Evolutionary conservation across 257 asterid genomes (phyloP), one percentile per base, ranked within the genome.

Genomic region (Rehmannia glutinosa): DNA sequence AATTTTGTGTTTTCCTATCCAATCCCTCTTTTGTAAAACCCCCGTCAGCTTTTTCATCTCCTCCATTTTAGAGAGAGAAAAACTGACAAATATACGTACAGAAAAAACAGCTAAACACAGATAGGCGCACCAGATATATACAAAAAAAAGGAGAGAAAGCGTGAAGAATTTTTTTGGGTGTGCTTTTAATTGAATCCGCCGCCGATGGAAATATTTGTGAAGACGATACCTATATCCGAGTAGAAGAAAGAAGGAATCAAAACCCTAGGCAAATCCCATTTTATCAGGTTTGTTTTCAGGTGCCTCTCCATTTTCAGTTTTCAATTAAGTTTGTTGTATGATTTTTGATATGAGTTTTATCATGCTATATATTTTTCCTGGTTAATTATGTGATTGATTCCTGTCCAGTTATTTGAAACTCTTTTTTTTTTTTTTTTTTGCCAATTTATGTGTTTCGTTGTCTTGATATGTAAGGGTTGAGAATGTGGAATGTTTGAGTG

Each of bases 211-310:
- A 23, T 51, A 20, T 17, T 6, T 21, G 27, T 12, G 4, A 15
- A 35, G 54, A 42, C 70, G 57, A 72, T 66, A 57, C 47, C 17
- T 54, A 7, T 47, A 21, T 49, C 6, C 77, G 73, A 45, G 70
- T 60, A 11, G 71, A 23, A 39, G 76, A 33, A 68, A 62, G 50
- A 55, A 43, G 65, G 56, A 64, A 67, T 70, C 79, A 75, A 76
- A 76, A 77, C 81, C 77, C 76, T 73, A 75, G 77, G 58, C 57
- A 38, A 76, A 65, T 69, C 68, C 70, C 64, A 66, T 61, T 64
- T 24, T 13, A 43, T 49, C 68, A 68, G 81, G 87, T 76, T 76
- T n/a, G 69, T 28, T 73, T n/a, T 57, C 58, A 59, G 69, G 51
- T 60, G 61, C 75, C 55, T 47, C 11, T 68, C 20, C 46, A 20